phyloP scores from a whole-genome alignment of 176 grass and related monocot species.

The Cenchrus purpureus region DNA sequence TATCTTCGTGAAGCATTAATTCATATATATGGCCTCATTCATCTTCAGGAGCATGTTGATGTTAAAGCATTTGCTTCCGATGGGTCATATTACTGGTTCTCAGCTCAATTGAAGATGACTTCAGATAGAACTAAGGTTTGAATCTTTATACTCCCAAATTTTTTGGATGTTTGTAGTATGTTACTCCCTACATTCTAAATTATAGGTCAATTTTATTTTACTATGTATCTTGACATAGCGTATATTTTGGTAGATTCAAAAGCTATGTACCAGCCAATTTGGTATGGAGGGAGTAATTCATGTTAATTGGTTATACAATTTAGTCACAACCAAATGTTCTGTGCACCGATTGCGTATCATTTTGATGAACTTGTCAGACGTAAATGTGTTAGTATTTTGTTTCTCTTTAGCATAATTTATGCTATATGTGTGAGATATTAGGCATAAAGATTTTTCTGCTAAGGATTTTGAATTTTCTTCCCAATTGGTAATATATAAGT shows the following conservation, averaged over 20 bases:
- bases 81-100: conserved; percentile 94
- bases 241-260: too few species aligned
- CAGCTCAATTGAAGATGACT: conserved; percentile 94
- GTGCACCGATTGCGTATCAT: background rate
- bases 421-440: background rate
- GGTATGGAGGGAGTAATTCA: background rate
- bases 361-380: background rate
- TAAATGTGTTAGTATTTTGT: background rate
- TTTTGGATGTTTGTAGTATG: background rate
- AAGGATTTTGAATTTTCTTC: background rate
- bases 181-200: too few species aligned
- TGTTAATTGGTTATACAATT: conserved; percentile 22
- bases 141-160: conserved; percentile 16
- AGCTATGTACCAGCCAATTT: background rate
- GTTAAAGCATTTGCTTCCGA: conserved; percentile 83
- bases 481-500: conserved; percentile 35
- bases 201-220: too few species aligned
- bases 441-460: background rate
- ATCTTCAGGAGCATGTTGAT: conserved; percentile 84
- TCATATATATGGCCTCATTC: conserved; percentile 23
- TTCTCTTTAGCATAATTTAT: background rate
- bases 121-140: conserved; percentile 97
- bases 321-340: background rate
- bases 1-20: conserved; percentile 2
- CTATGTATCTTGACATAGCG: too few species aligned